Percentiles rank a stretch among this genome's conserved stretches.
Conservation (phyloP, 1,284 basidiomycete genomes). For the Marasmius fiardii region DNA sequence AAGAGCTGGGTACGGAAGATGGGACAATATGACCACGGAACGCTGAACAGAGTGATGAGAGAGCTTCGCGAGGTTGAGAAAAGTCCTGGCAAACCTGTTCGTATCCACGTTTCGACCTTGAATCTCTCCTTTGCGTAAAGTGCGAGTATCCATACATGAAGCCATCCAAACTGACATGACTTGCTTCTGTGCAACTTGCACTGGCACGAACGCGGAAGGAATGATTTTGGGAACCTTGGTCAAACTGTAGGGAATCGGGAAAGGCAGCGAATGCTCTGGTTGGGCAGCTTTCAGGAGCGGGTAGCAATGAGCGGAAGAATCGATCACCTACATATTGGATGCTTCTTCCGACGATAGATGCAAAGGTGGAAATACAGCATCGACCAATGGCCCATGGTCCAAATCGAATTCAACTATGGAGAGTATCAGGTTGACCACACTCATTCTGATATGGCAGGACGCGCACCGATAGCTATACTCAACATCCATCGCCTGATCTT, state of each 20-base stretch:
- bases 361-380: slow-evolving; percentile 65
- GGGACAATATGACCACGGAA: slow-evolving; percentile 83
- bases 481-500: slow-evolving; percentile 76
- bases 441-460: background rate
- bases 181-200: slow-evolving; percentile 24
- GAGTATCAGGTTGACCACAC: slow-evolving; percentile 11
- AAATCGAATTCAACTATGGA: slow-evolving; percentile 80
- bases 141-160: slow-evolving; percentile 84
- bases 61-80: slow-evolving; percentile 5
- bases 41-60: slow-evolving; percentile 43
- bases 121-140: slow-evolving; percentile 74
- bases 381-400: slow-evolving; percentile 82
- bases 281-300: slow-evolving; percentile 11
- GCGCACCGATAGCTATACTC: slow-evolving; percentile 69
- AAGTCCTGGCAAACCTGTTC: slow-evolving; percentile 61
- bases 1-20: slow-evolving; percentile 81
- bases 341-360: slow-evolving; percentile 62
- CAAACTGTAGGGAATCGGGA: slow-evolving; percentile 85
- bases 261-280: slow-evolving; percentile 90
- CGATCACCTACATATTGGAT: slow-evolving; percentile 76
- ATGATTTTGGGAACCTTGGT: slow-evolving; percentile 69
- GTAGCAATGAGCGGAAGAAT: background rate
- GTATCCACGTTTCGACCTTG: slow-evolving; percentile 77
- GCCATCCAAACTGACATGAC: slow-evolving; percentile 50
- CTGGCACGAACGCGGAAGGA: slow-evolving; percentile 68